Percentiles rank a stretch among this genome's conserved stretches.
Evolutionary conservation across 78 protist genomes (phyloP).

Genomic region (Protostelium mycophagum): DNA sequence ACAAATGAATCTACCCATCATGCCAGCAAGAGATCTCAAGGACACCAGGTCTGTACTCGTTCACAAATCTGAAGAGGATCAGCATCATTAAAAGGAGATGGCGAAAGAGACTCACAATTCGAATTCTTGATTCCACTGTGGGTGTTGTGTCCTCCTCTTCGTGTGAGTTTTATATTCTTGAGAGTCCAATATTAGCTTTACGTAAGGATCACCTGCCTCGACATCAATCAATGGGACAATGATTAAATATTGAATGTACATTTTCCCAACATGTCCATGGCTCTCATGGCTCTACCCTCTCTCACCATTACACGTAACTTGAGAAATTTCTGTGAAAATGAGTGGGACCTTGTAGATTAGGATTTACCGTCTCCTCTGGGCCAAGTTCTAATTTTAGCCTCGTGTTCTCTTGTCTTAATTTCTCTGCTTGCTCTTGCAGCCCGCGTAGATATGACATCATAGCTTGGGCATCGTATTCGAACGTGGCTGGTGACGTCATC

Average conservation of each 20-base stretch:
- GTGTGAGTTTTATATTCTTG: not conserved
- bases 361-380: not conserved
- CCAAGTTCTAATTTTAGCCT: not conserved
- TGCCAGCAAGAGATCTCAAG: not conserved
- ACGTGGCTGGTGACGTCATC: not conserved
- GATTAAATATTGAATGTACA: too few species aligned
- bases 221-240: not conserved
- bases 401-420: not conserved
- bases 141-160: not conserved
- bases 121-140: not conserved
- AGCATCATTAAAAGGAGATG: not conserved
- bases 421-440: not conserved
- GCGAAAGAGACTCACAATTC: not conserved
- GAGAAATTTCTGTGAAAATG: not conserved
- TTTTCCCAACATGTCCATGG: not conserved
- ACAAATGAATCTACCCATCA: not conserved
- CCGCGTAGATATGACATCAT: not conserved
- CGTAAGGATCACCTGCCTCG: not conserved
- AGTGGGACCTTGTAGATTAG: not conserved
- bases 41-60: not conserved
- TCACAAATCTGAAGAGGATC: not conserved
- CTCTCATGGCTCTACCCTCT: not conserved
- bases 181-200: not conserved
- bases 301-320: not conserved
- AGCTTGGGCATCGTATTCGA: not conserved